phyloP scores from a whole-genome alignment of 2,329 filamentous ascomycete genomes.

The Venturia nashicola region DNA sequence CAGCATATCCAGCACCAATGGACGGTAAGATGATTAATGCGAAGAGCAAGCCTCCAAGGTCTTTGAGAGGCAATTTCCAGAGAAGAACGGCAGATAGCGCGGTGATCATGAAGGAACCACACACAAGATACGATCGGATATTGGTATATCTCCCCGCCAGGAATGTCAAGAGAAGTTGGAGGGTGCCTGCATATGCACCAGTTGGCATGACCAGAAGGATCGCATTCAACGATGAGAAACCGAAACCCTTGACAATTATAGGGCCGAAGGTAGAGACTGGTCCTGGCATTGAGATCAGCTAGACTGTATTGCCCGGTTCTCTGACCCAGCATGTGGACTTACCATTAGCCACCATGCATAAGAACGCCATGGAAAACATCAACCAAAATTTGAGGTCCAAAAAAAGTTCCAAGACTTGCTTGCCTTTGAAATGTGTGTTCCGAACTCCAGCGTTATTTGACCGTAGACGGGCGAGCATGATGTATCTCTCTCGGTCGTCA shows the following conservation, averaged over 20 bases:
- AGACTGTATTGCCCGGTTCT: not conserved
- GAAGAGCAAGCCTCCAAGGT: conserved; percentile 35
- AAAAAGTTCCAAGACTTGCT: conserved; percentile 27
- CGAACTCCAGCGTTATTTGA: conserved; percentile 20
- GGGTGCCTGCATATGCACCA: conserved; percentile 25
- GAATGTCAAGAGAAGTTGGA: conserved; percentile 28
- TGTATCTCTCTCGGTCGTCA: conserved; percentile 20
- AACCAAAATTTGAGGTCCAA: conserved; percentile 28
- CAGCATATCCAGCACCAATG: conserved; percentile 34
- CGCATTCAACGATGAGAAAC: conserved; percentile 31
- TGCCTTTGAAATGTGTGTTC: conserved; percentile 33
- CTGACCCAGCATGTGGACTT: not conserved
- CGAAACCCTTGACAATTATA: conserved; percentile 34
- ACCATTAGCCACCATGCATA: conserved; percentile 32
- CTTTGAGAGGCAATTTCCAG: conserved; percentile 29
- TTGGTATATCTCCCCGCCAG: conserved; percentile 27
- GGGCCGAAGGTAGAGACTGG: conserved; percentile 33
- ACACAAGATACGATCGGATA: conserved; percentile 27
- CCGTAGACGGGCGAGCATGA: conserved; percentile 17
- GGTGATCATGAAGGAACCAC: conserved; percentile 28
- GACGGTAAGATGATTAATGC: conserved; percentile 37
- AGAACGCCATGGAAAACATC: conserved; percentile 26
- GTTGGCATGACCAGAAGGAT: conserved; percentile 30
- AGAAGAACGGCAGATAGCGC: conserved; percentile 30
- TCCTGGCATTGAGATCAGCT: conserved; percentile 7